phyloP scores from a whole-genome alignment of 495 filamentous ascomycete genomes.

The Letharia lupina region DNA sequence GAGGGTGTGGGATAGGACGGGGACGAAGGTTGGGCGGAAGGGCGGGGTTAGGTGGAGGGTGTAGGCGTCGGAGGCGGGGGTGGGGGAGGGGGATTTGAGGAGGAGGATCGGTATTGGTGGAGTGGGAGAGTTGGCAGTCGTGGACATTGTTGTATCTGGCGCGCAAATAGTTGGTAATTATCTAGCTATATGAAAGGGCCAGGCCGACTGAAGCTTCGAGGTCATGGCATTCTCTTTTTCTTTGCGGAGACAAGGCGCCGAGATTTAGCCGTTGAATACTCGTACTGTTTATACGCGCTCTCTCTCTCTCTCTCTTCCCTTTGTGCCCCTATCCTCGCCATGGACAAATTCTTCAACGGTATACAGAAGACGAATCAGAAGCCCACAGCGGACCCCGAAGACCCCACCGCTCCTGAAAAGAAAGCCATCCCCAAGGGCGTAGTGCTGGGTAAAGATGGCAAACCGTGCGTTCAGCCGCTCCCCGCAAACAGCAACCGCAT shows the following conservation, averaged over 20 bases:
- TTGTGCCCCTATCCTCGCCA: not conserved
- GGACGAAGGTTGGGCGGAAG: constrained; percentile 16
- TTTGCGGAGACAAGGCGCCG: constrained; percentile 2
- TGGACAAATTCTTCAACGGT: constrained; percentile 24
- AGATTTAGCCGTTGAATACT: not conserved
- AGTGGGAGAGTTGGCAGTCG: constrained; percentile 2
- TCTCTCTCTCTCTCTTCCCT: not conserved
- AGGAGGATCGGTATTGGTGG: constrained; percentile 13
- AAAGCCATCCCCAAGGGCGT: constrained; percentile 61
- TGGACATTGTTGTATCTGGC: not conserved
- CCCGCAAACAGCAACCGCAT: not conserved
- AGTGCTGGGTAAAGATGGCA: constrained; percentile 84
- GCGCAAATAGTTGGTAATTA: not conserved
- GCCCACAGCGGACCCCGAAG: constrained; percentile 6
- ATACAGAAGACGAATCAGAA: constrained; percentile 9
- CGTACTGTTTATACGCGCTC: not conserved
- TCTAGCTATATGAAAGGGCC: too few relatives aligned
- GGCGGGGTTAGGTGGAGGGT: not conserved
- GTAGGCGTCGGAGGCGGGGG: constrained; percentile 5
- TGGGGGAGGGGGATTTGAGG: constrained; percentile 6
- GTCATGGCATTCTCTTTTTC: not conserved
- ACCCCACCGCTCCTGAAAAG: constrained; percentile 30
- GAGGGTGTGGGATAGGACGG: constrained; percentile 19
- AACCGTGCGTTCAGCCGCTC: constrained; percentile 61
- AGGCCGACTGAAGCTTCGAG: not conserved